These are phyloP conservation scores for Scheffersomyces segobiensis DNA, from an alignment of 1,139 yeast genomes.

Conservation along the genomic window DNA sequence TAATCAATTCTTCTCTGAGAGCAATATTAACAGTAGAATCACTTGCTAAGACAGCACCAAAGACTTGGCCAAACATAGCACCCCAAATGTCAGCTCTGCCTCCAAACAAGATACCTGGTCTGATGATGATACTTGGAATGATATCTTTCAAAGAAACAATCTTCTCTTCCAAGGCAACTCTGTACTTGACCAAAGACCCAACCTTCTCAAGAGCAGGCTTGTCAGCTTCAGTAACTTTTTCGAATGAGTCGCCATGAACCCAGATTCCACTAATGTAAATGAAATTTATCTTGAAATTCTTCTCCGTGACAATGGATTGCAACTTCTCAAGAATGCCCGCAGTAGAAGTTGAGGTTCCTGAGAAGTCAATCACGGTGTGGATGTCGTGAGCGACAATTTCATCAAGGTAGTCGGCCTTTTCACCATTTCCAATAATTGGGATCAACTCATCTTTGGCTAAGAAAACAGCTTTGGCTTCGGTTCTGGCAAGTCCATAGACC, in stretches of 20 bases:
- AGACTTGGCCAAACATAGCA: not conserved
- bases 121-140: slow-evolving; percentile 1
- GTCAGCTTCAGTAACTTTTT: slow-evolving; percentile 1
- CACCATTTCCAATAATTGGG: not conserved
- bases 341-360: slow-evolving; percentile 2
- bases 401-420: not conserved
- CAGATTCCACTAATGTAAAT: slow-evolving; percentile 4
- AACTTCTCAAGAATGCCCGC: slow-evolving; percentile 1
- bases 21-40: not conserved
- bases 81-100: slow-evolving; percentile 2
- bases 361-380: slow-evolving; percentile 2
- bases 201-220: not conserved
- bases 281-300: not conserved
- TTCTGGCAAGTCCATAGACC: not conserved
- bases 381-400: not conserved
- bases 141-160: not conserved
- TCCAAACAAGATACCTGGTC: slow-evolving; percentile 4
- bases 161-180: not conserved
- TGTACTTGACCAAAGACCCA: not conserved
- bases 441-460: not conserved
- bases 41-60: not conserved
- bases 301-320: not conserved
- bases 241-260: slow-evolving; percentile 3
- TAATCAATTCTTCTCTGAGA: not conserved
- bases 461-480: not conserved